Base-by-base conservation (phyloP, 371 early-diverging fungal genomes). In the Rhizopus stolonifer region DNA sequence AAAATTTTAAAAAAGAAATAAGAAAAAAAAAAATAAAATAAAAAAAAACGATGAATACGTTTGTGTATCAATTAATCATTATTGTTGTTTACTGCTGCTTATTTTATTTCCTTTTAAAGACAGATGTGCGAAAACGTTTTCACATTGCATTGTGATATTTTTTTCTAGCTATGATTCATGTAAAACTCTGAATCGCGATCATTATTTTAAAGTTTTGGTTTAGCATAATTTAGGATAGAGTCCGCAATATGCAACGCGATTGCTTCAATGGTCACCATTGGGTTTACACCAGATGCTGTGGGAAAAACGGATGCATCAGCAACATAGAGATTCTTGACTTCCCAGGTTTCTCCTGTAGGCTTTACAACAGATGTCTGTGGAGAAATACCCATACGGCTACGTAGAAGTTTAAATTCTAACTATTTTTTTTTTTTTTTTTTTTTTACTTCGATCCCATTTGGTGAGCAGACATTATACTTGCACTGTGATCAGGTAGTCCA, bases 271-370 rank as follows among this genome's bases (percentile, higher is more conserved):
- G 82, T 85, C 2, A 83, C 67, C 87, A 88, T 88, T 3, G 88
- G 88, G 60, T 87, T 86, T 42, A 88, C 89, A 42, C 91, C 90
- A 17, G 57, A 63, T 7, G 86, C 74, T 0, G 87, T 84, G 3
- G 89, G 89, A 62, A 88, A 85, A 26, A 85, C 15, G 2, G 80
- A 81, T 4, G 84, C 82, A 58, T 89, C 89, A 6, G 84, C 81
- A 5, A 90, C 84, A 49, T 79, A 88, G 19, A 89, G 56, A 19
- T 79, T 73, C 56, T 84, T 72, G 45, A 83, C 70, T 55, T 87
- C 90, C 84, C 85, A 90, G 2, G 81, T 79, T 64, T 86, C 80
- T 44, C 62, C 63, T 0, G 75, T 75, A 1, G 87, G 84, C 49
- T 84, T 70, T 11, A 81, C 70, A 14, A 60, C 90, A 1, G 83